Evolutionary conservation across 495 filamentous ascomycete species (phyloP).

Genomic region (Neurospora hispaniola): DNA sequence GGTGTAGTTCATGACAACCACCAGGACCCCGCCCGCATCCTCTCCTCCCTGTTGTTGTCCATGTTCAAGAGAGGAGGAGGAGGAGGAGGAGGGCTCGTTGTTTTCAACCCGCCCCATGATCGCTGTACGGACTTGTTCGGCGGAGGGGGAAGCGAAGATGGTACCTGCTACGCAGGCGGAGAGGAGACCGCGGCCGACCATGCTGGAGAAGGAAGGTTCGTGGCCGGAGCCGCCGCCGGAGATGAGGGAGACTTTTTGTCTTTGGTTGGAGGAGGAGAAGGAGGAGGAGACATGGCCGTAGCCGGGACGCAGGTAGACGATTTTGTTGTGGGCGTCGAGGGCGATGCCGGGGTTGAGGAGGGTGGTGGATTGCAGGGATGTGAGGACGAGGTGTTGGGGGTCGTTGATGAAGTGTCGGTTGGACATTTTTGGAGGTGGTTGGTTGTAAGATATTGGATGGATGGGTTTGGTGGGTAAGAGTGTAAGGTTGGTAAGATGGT

Average conservation of each 20-base stretch:
- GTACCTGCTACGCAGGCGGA: conserved; percentile 81
- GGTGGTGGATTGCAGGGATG: conserved; percentile 66
- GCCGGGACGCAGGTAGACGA: conserved; percentile 64
- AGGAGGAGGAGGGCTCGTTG: conserved; percentile 19
- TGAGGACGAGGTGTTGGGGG: conserved; percentile 66
- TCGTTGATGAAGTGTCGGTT: conserved; percentile 91
- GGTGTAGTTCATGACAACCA: conserved; percentile 59
- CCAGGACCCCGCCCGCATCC: conserved; percentile 48
- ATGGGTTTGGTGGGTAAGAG: neutral
- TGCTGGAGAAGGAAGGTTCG: conserved; percentile 76
- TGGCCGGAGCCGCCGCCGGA: conserved; percentile 90
- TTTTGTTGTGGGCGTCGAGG: conserved; percentile 73
- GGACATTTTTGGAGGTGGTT: conserved; percentile 23
- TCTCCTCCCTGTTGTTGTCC: neutral
- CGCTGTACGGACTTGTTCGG: conserved; percentile 74
- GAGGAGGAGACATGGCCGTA: neutral
- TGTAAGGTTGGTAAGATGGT: neutral
- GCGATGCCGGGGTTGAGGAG: conserved; percentile 78
- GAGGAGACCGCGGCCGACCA: conserved; percentile 62
- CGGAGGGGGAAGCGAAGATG: conserved; percentile 83
- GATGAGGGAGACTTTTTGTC: conserved; percentile 65
- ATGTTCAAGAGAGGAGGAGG: too few relatives aligned
- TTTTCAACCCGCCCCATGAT: conserved; percentile 61
- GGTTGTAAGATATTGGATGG: neutral
- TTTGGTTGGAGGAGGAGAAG: conserved; percentile 17